Base-by-base conservation (phyloP, 2,329 filamentous ascomycete genomes). In the Ceratocystis variospora region DNA sequence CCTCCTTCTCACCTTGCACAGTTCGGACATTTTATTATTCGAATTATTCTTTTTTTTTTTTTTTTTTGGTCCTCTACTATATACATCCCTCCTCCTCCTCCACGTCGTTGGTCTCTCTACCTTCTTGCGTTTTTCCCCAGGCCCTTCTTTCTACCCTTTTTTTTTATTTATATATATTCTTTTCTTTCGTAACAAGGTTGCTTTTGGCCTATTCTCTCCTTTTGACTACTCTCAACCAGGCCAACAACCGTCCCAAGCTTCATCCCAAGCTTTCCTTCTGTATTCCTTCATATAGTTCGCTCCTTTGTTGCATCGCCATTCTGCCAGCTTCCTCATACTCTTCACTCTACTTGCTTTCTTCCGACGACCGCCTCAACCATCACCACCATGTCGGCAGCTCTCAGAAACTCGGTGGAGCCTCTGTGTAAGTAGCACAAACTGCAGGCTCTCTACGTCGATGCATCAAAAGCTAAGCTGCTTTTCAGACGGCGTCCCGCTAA, bases 391-490 rank as follows among this genome's bases (percentile, higher is more conserved):
- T 63, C 63, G 31, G 55, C 67, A 7, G 25, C 59, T 25, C 64
- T 45, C 50, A 46, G 63, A 46, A 65, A 68, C 41, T 63, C 66
- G 28, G 46, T 65, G 12, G 66, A 68, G 62, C 67, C 63, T 25
- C 67, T 68, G 55, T 61, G 57, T 66, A 48, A 57, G 57, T 64
- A 57, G 50, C 61, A 41, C 46, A 45, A n/a, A 59, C 28, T 67
- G 57, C 33, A 3, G 33, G 0, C 3, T 3, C 33, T 37, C 37
- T 41, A 41, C 37, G 10, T 12, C 37, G 37, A 15, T 41, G 12
- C 37, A 41, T 15, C 12, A 15, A 1, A 15, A 15, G 10, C 10
- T 15, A 41, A 4, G 37, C 8, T 12, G 17, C 17, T 45, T 6
- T n/a, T 10, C 3, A 12, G 37, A 25, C 22, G 5, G 15, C n/a